Evolutionary conservation across 345 rosid species (phyloP), one percentile per base, ranked within the genome.

Genomic region (Brassica nigra): DNA sequence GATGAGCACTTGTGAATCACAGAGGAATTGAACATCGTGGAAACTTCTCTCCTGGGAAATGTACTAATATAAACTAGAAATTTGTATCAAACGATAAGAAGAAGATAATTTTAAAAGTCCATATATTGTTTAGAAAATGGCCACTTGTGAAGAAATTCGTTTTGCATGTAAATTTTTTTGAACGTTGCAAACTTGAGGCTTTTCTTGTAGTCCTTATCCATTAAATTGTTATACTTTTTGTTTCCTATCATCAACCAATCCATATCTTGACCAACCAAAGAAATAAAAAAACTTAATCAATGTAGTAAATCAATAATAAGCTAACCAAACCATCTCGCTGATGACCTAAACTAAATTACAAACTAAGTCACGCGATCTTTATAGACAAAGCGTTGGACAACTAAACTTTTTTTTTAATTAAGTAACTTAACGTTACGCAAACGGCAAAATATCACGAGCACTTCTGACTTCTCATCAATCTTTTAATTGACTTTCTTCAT

Each of bases 311-410:
- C 7, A 61, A 11, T 4, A 30, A 62, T 6, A 2, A 62, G 37
- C 29, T 62, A 18, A 29, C 29, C 9, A 61, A 28, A 3, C 34
- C 15, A 11, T 28, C 34, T 28, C 34, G 34, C 16, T 12, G 8
- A 23, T 23, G 33, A 59, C 12, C 52, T 44, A 44, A 44, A 44
- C 18, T 18, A 18, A 18, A 18, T 47, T 47, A 47, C 15, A 42
- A 10, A 42, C 49, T 14, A 42, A 42, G 49, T 42, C 42, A 37
- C 42, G 66, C 36, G 66, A 62, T 29, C 18, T 62, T 28, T 62
- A 62, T 62, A 62, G 18, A 18, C 64, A 62, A 62, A 62, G 36
- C 66, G 66, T 62, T 33, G 36, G 66, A 62, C 66, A 62, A 62
- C 66, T 62, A 62, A 62, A 4, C 66, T 29, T 62, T 12, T 62